Percentiles rank a stretch among this genome's conserved stretches.
Conservation (phyloP, 2,329 filamentous ascomycete genomes). For the Magnaporthales sp. region DNA sequence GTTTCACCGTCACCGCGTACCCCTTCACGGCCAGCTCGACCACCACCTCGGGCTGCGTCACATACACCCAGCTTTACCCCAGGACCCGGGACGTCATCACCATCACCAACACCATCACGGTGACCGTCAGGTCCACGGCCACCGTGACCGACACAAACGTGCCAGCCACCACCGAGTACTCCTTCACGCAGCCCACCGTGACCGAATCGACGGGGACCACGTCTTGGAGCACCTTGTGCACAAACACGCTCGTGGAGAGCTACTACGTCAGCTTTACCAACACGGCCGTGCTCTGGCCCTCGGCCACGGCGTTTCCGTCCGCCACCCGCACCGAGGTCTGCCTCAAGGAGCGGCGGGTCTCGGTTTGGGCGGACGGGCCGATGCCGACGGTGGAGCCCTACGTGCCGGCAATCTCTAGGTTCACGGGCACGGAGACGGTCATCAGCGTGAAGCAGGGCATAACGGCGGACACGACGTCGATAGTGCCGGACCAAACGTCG, state of each 20-base stretch:
- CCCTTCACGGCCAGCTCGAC: neutral
- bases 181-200: neutral
- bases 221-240: neutral
- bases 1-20: neutral
- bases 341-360: neutral
- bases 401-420: neutral
- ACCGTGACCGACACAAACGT: neutral
- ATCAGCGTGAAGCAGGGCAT: slow-evolving; percentile 1
- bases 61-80: neutral
- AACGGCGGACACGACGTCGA: neutral
- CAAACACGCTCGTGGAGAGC: slow-evolving; percentile 4
- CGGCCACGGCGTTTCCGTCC: neutral
- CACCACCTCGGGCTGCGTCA: neutral
- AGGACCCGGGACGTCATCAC: neutral
- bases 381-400: slow-evolving; percentile 6
- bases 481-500: neutral
- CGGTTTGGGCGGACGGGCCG: neutral
- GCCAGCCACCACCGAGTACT: neutral
- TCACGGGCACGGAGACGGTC: neutral
- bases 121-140: neutral
- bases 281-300: neutral
- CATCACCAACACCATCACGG: neutral
- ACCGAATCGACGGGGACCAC: neutral
- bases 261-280: slow-evolving; percentile 1
- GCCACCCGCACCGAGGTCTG: slow-evolving; percentile 2